Evolutionary conservation across 495 filamentous ascomycete species (phyloP).

Genomic region (Hyaloscypha hepaticicola): DNA sequence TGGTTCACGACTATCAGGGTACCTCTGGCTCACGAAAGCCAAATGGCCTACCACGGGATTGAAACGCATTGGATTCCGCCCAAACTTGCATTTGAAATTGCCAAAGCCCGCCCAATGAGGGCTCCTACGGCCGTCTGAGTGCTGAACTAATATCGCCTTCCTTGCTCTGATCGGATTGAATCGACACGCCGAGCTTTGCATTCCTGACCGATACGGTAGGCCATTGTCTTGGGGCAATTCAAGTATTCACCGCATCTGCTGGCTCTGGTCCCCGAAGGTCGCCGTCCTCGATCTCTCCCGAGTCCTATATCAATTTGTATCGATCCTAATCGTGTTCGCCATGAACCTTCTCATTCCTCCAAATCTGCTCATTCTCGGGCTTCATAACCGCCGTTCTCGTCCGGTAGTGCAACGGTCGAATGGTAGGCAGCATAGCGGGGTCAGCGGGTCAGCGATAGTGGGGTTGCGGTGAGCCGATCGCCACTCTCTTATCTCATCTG

Average conservation of each 20-base stretch:
- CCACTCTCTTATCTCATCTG: constrained; percentile 4
- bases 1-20: neutral
- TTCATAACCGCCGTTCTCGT: constrained; percentile 8
- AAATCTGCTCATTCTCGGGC: neutral
- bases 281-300: too few species aligned
- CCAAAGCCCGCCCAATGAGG: neutral
- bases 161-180: neutral
- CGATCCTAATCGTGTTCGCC: neutral
- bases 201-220: too few species aligned
- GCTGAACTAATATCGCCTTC: neutral
- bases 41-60: neutral
- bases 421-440: neutral
- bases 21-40: neutral
- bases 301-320: too few species aligned
- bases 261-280: too few species aligned
- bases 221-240: too few species aligned
- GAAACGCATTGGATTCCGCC: neutral
- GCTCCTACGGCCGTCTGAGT: neutral
- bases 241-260: too few species aligned
- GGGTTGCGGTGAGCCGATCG: constrained; percentile 11
- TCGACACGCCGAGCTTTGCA: neutral
- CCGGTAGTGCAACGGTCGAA: neutral
- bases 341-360: neutral
- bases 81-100: neutral
- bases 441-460: constrained; percentile 20